phyloP scores from a whole-genome alignment of 2,329 filamentous ascomycete species.

The Monilinia vaccinii-corymbosi region DNA sequence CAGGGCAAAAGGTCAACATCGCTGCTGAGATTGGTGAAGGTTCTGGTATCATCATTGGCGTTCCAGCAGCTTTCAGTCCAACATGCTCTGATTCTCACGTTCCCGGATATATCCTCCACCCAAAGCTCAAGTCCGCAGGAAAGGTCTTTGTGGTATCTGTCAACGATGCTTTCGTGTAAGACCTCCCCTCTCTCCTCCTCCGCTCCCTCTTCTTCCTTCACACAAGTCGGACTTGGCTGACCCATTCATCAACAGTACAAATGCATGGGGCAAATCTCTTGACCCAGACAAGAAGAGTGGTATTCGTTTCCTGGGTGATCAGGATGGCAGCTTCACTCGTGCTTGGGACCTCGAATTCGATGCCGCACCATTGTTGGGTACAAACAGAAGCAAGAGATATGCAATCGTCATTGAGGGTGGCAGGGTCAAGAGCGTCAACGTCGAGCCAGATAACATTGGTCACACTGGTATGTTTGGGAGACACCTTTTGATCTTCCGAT shows the following conservation, averaged over 20 bases:
- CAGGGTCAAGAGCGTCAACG: conserved; percentile 70
- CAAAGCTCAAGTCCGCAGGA: conserved; percentile 68
- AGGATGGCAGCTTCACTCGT: conserved; percentile 69
- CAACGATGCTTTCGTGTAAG: conserved; percentile 91
- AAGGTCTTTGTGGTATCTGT: conserved; percentile 84
- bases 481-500: neutral
- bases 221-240: neutral
- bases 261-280: conserved; percentile 72
- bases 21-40: conserved; percentile 57
- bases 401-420: conserved; percentile 75
- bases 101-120: conserved; percentile 75
- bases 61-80: conserved; percentile 70
- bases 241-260: conserved; percentile 51
- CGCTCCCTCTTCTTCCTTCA: neutral
- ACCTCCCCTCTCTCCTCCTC: neutral
- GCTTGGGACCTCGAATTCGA: conserved; percentile 79
- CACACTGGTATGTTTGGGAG: conserved; percentile 37
- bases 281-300: conserved; percentile 66
- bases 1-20: conserved; percentile 84
- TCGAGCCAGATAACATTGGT: conserved; percentile 85
- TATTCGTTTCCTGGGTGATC: conserved; percentile 82
- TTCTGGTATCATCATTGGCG: conserved; percentile 75
- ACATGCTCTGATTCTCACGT: conserved; percentile 63
- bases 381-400: conserved; percentile 77
- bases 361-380: conserved; percentile 68